These are phyloP conservation scores for Pythium folliculosum DNA, from an alignment of 352 stramenopile genomes.

Conservation along the genomic window DNA sequence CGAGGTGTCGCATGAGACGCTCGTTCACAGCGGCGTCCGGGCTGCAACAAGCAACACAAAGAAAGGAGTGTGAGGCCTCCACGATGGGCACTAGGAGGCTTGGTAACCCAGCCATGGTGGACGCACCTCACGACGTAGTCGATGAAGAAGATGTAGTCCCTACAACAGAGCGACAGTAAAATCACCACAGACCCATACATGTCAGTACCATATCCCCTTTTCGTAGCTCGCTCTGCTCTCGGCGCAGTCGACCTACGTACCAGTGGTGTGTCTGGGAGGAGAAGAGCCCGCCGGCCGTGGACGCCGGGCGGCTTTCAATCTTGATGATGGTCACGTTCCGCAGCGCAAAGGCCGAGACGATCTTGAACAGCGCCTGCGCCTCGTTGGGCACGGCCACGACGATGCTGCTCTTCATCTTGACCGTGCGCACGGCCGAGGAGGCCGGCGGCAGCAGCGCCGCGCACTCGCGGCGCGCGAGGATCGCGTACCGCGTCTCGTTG, in stretches of 20 bases:
- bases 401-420: constrained; percentile 64
- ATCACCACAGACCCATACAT: no score
- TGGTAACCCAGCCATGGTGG: no score
- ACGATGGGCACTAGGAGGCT: no score
- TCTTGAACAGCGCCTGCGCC: constrained; percentile 72
- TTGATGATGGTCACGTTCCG: constrained; percentile 80
- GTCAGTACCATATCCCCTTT: background rate
- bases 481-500: constrained; percentile 76
- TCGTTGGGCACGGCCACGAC: constrained; percentile 75
- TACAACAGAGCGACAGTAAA: constrained; percentile 17
- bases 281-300: constrained; percentile 60
- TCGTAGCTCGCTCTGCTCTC: background rate
- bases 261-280: constrained; percentile 71
- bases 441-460: constrained; percentile 30
- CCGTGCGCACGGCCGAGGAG: constrained; percentile 2
- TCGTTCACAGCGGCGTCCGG: constrained; percentile 42
- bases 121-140: constrained; percentile 72
- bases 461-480: constrained; percentile 58
- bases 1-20: constrained; percentile 54
- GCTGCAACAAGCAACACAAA: constrained; percentile 5
- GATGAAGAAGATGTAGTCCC: constrained; percentile 84
- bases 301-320: constrained; percentile 77
- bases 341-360: constrained; percentile 75
- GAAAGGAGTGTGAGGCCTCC: no score
- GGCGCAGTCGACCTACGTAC: constrained; percentile 32